Conservation (phyloP, 163 green algal genomes). For the Prototheca cutis region DNA sequence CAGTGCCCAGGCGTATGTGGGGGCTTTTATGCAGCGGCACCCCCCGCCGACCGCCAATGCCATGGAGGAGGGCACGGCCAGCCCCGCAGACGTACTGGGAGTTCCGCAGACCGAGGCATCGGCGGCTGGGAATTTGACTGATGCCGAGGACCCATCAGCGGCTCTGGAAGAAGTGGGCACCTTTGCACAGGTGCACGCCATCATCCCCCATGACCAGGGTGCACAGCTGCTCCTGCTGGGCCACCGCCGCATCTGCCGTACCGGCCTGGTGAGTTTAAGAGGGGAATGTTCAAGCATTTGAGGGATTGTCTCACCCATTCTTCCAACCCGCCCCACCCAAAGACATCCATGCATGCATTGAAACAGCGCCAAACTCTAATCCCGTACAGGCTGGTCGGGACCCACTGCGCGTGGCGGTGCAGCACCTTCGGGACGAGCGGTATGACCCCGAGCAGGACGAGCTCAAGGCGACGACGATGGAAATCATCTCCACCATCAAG, state of each 20-base stretch:
- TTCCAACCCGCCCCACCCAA: no score
- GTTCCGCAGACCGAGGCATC: no score
- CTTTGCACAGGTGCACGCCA: conserved; percentile 80
- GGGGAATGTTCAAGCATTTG: no score
- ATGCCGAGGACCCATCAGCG: conserved; percentile 20
- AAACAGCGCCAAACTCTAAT: no score
- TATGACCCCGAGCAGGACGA: conserved; percentile 63
- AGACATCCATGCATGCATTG: no score
- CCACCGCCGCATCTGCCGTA: conserved; percentile 65
- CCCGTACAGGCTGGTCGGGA: no score
- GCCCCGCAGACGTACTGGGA: no score
- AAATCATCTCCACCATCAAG: conserved; percentile 88
- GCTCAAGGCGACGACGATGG: conserved; percentile 83
- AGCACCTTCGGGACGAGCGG: conserved; percentile 70
- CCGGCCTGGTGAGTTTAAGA: conserved; percentile 35
- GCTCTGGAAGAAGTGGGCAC: conserved; percentile 71
- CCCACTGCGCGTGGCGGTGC: conserved; percentile 57
- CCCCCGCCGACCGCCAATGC: not conserved
- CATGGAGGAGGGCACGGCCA: no score
- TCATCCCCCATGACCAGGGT: conserved; percentile 38
- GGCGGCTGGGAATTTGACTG: no score
- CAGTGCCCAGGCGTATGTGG: conserved; percentile 81
- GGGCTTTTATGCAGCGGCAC: conserved; percentile 63
- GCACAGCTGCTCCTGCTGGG: conserved; percentile 86
- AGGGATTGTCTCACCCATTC: no score